A percentile compares a stretch with the other conserved stretches of the same genome.
Evolutionary conservation across 352 stramenopile species (phyloP).

Genomic region (Phytophthora sojae): DNA sequence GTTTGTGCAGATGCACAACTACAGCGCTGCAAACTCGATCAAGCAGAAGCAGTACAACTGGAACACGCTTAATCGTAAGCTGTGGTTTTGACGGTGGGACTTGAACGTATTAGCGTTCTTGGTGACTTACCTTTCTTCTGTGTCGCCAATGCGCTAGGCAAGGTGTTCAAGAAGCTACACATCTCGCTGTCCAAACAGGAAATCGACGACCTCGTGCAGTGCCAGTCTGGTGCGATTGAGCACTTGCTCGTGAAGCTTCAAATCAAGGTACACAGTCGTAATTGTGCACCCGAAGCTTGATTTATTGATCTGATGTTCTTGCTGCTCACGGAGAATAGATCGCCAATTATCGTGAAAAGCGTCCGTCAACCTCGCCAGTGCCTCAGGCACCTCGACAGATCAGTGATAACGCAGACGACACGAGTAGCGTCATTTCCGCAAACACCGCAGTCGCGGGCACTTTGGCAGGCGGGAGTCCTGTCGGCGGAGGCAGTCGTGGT

Average conservation of each 20-base stretch:
- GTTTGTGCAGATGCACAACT: conserved; percentile 97
- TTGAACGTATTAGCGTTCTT: not conserved
- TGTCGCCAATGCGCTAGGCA: conserved; percentile 46
- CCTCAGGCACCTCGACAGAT: conserved; percentile 25
- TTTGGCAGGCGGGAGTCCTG: conserved; percentile 19
- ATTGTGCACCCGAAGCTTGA: not conserved
- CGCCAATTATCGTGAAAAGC: conserved; percentile 77
- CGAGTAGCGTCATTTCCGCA: conserved; percentile 36
- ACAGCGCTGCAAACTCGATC: conserved; percentile 92
- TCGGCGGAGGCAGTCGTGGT: conserved; percentile 18
- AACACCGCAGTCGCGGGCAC: conserved; percentile 39
- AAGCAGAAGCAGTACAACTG: conserved; percentile 97
- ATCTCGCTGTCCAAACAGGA: conserved; percentile 88
- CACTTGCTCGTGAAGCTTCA: conserved; percentile 92
- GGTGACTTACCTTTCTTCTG: not conserved
- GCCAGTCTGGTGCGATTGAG: conserved; percentile 90
- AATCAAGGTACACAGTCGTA: conserved; percentile 72
- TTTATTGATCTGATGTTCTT: conserved; percentile 7
- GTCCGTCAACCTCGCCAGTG: conserved; percentile 39
- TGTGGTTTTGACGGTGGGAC: not conserved
- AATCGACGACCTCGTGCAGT: conserved; percentile 93
- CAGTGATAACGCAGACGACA: conserved; percentile 47
- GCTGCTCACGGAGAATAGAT: conserved; percentile 52
- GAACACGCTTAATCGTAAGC: conserved; percentile 92
- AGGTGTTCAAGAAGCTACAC: conserved; percentile 89